Conservation (phyloP, 805 yeast species). For the Hanseniaspora occidentalis region DNA sequence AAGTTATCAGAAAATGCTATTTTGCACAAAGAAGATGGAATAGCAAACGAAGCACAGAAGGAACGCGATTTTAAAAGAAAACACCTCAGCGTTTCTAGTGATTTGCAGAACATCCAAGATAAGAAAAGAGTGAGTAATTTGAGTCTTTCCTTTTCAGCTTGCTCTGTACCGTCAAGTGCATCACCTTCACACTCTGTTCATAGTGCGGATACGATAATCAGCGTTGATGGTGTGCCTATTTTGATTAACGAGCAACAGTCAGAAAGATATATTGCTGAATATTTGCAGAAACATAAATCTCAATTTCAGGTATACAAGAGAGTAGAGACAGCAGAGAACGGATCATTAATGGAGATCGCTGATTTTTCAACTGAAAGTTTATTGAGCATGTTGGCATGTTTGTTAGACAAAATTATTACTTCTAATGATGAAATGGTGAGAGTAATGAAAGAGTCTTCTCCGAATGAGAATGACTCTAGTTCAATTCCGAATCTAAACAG, state of each 20-base stretch:
- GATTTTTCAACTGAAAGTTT: constrained; percentile 73
- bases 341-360: constrained; percentile 40
- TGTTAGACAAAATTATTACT: constrained; percentile 75
- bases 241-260: constrained; percentile 4
- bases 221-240: constrained; percentile 5
- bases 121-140: too few relatives aligned
- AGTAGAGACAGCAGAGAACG: constrained; percentile 7
- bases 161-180: not conserved
- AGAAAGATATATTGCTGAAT: not conserved
- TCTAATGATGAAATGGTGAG: constrained; percentile 71
- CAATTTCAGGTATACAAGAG: constrained; percentile 2
- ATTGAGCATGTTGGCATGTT: constrained; percentile 71
- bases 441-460: not conserved
- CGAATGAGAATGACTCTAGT: constrained; percentile 3
- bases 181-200: not conserved
- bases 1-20: too few relatives aligned
- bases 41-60: too few relatives aligned
- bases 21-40: too few relatives aligned
- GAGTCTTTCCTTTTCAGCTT: not conserved
- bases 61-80: not conserved
- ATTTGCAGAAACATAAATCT: constrained; percentile 1
- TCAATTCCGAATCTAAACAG: constrained; percentile 4
- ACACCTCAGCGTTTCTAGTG: too few relatives aligned
- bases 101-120: too few relatives aligned
- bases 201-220: not conserved